Evolutionary conservation across 768 basidiomycete species (phyloP).

Genomic region (Fistulinella prunicolor): DNA sequence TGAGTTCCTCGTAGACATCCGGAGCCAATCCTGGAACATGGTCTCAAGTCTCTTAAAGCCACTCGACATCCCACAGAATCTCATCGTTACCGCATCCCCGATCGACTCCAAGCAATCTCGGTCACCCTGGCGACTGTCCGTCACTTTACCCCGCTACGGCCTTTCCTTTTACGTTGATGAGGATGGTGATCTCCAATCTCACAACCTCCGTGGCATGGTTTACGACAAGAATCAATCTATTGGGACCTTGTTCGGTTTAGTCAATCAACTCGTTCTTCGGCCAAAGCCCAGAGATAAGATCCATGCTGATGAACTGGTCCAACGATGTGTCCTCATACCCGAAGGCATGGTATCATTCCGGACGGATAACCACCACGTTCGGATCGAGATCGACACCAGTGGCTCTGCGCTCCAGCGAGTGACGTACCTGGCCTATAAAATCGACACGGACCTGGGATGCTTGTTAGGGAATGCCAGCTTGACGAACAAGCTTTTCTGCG

Average conservation of each 20-base stretch:
- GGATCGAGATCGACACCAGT: conserved; percentile 9
- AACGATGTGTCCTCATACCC: conserved; percentile 38
- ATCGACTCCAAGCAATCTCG: background rate
- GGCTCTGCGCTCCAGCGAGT: background rate
- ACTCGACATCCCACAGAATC: conserved; percentile 22
- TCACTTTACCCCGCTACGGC: conserved; percentile 39
- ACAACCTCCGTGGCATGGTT: conserved; percentile 40
- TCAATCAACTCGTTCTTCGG: conserved; percentile 40
- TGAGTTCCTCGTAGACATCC: conserved; percentile 24
- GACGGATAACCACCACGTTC: conserved; percentile 14
- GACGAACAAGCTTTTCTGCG: conserved; percentile 33
- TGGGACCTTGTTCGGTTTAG: conserved; percentile 45
- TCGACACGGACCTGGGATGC: conserved; percentile 32
- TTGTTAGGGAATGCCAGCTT: conserved; percentile 28
- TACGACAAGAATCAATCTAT: conserved; percentile 40
- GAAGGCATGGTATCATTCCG: conserved; percentile 26
- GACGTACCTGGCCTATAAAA: conserved; percentile 27
- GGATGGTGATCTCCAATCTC: conserved; percentile 36
- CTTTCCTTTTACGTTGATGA: conserved; percentile 40
- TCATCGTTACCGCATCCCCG: conserved; percentile 17
- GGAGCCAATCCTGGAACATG: conserved; percentile 28
- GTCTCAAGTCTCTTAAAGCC: conserved; percentile 22
- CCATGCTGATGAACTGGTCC: conserved; percentile 1
- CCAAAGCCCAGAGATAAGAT: conserved; percentile 7
- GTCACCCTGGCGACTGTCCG: conserved; percentile 18